Percentiles rank a stretch among this genome's conserved stretches.
These are phyloP conservation scores for Actinomortierella ambigua DNA, from an alignment of 371 early-diverging fungal genomes.

Conservation along the genomic window DNA sequence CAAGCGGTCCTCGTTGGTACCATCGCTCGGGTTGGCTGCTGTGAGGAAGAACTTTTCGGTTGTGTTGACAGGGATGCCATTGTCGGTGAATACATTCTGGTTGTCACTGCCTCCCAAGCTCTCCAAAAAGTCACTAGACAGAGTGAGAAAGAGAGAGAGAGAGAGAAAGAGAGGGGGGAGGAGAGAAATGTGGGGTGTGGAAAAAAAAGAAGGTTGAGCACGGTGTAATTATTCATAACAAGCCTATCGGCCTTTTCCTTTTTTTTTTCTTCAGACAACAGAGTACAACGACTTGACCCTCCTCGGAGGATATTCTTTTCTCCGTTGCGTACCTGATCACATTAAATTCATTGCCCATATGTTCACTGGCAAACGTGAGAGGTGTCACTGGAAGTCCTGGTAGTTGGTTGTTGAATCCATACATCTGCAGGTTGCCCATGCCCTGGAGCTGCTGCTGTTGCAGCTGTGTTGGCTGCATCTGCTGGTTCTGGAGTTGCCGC, in stretches of 20 bases:
- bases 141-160: too few relatives aligned
- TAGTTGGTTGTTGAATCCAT: slow-evolving; percentile 30
- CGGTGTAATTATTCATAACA: too few relatives aligned
- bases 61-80: slow-evolving; percentile 55
- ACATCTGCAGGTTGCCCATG: slow-evolving; percentile 10
- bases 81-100: slow-evolving; percentile 32
- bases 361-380: slow-evolving; percentile 76
- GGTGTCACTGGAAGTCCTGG: slow-evolving; percentile 51
- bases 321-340: slow-evolving; percentile 71
- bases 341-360: slow-evolving; percentile 82
- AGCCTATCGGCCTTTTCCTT: too few relatives aligned
- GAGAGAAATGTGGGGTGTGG: slow-evolving; percentile 3
- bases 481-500: slow-evolving; percentile 5
- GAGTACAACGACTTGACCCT: too few relatives aligned
- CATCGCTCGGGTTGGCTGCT: slow-evolving; percentile 88
- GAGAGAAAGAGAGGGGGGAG: background rate
- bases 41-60: slow-evolving; percentile 88
- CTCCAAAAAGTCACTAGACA: slow-evolving; percentile 75
- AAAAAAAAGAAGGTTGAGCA: background rate
- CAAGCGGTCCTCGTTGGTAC: slow-evolving; percentile 79
- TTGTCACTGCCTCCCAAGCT: slow-evolving; percentile 58
- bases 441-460: slow-evolving; percentile 4
- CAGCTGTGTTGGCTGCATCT: slow-evolving; percentile 5
- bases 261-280: too few relatives aligned
- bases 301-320: background rate